A percentile compares a stretch with the other conserved stretches of the same genome.
These are phyloP conservation scores for Trametes sp. DNA, from an alignment of 1,284 basidiomycete genomes.

Conservation along the genomic window DNA sequence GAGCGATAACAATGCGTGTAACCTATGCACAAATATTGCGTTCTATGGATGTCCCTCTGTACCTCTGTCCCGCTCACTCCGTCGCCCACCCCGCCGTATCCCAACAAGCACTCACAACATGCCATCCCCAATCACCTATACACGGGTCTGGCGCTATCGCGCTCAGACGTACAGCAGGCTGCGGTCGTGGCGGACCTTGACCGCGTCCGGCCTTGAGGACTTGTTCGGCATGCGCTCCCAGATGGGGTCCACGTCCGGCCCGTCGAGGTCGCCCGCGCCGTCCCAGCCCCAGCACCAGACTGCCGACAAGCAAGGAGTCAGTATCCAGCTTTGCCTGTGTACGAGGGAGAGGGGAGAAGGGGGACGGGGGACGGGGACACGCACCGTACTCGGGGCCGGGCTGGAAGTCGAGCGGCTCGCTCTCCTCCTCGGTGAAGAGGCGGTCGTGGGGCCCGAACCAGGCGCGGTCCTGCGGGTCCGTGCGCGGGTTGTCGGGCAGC, in stretches of 20 bases:
- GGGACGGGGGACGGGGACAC: constrained; percentile 41
- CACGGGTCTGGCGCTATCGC: background rate
- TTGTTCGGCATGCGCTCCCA: constrained; percentile 88
- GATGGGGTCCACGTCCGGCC: constrained; percentile 93
- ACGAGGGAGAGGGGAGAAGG: too few relatives aligned
- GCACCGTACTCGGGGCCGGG: constrained; percentile 88
- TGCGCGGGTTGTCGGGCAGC: constrained; percentile 90
- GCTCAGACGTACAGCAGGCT: constrained; percentile 40
- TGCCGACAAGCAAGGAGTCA: constrained; percentile 40
- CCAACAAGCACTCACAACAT: too few relatives aligned
- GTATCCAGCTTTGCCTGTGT: background rate
- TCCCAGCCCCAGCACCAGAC: constrained; percentile 99
- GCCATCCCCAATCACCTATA: background rate
- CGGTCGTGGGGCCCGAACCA: constrained; percentile 97
- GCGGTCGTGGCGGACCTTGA: constrained; percentile 81
- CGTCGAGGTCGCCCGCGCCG: constrained; percentile 94
- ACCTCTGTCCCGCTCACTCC: background rate
- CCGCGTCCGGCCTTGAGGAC: constrained; percentile 64
- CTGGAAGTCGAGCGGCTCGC: constrained; percentile 75
- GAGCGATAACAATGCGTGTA: constrained; percentile 18
- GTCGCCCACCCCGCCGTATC: too few relatives aligned
- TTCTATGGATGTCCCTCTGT: constrained; percentile 15
- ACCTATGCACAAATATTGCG: constrained; percentile 22
- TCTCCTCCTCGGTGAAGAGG: constrained; percentile 88
- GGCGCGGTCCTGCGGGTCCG: constrained; percentile 92